Conservation (phyloP, 768 basidiomycete genomes). For the Pluteus cervinus region DNA sequence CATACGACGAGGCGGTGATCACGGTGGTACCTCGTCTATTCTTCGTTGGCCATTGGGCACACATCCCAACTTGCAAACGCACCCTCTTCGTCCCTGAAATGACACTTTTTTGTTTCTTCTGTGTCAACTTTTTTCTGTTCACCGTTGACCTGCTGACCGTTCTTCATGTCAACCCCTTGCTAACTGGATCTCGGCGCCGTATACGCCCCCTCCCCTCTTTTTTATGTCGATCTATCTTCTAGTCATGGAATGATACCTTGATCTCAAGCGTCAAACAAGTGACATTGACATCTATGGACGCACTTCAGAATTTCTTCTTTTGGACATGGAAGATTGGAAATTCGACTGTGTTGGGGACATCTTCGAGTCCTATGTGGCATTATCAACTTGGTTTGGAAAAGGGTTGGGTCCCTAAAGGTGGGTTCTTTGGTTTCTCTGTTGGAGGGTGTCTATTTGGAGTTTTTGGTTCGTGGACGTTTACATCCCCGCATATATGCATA, state of each 20-base stretch:
- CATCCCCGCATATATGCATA: no score
- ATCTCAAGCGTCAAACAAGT: constrained; percentile 60
- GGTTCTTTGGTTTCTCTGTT: constrained; percentile 9
- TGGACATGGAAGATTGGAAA: constrained; percentile 97
- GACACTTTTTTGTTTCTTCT: no score
- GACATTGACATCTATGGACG: constrained; percentile 80
- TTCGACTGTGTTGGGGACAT: constrained; percentile 60
- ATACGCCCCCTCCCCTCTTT: no score
- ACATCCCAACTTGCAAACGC: no score
- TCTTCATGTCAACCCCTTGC: constrained; percentile 8
- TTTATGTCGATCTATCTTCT: constrained; percentile 2
- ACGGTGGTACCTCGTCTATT: no score
- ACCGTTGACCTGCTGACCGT: constrained; percentile 4
- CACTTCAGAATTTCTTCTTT: constrained; percentile 90
- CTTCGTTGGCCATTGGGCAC: no score
- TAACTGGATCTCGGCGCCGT: no score
- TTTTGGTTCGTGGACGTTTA: no score
- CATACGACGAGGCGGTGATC: no score
- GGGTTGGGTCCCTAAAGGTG: constrained; percentile 83
- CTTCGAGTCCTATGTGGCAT: constrained; percentile 78
- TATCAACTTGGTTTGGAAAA: constrained; percentile 81
- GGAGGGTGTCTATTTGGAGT: no score
- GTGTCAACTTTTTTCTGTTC: constrained; percentile 2
- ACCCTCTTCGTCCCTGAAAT: no score
- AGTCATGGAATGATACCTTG: constrained; percentile 51